Conservation (phyloP, 768 basidiomycete genomes). For the Pluteus cervinus region DNA sequence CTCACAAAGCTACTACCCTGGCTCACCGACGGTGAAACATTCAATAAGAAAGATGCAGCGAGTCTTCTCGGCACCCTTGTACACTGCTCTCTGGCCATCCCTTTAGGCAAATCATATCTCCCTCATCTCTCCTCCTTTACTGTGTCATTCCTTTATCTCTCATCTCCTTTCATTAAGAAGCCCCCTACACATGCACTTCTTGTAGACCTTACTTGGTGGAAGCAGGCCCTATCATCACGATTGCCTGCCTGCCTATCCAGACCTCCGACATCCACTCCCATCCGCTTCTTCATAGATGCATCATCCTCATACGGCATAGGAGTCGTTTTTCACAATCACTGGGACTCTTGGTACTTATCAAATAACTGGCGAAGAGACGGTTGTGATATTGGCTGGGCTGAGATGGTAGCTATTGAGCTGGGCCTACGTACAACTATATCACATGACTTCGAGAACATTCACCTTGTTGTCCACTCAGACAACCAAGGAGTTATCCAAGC, state of each 20-base stretch:
- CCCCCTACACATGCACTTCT: slow-evolving; percentile 11
- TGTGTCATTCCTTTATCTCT: slow-evolving; percentile 14
- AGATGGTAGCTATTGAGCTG: slow-evolving; percentile 34
- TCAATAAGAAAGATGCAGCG: too few relatives aligned
- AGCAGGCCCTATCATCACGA: slow-evolving; percentile 1
- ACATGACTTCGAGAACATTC: slow-evolving; percentile 12
- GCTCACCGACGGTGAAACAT: slow-evolving; percentile 15
- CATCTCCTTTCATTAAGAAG: slow-evolving; percentile 9
- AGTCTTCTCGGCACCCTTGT: slow-evolving; percentile 30
- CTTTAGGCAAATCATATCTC: slow-evolving; percentile 21
- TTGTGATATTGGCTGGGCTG: slow-evolving; percentile 34
- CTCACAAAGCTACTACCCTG: slow-evolving; percentile 15
- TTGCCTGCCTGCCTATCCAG: slow-evolving; percentile 5
- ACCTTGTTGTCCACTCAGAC: slow-evolving; percentile 27
- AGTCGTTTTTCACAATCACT: slow-evolving; percentile 19
- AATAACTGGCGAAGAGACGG: slow-evolving; percentile 18
- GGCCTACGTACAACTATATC: slow-evolving; percentile 22
- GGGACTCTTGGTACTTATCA: slow-evolving; percentile 28
- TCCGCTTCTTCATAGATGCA: slow-evolving; percentile 26
- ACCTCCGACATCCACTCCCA: slow-evolving; percentile 9
- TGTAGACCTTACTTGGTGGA: slow-evolving; percentile 23
- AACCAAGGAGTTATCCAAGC: slow-evolving; percentile 27
- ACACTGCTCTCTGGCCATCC: slow-evolving; percentile 26
- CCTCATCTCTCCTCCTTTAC: slow-evolving; percentile 22
- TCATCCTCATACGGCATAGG: slow-evolving; percentile 33